Conservation (phyloP, 2,329 filamentous ascomycete genomes). For the Achaetomium macrosporum region DNA sequence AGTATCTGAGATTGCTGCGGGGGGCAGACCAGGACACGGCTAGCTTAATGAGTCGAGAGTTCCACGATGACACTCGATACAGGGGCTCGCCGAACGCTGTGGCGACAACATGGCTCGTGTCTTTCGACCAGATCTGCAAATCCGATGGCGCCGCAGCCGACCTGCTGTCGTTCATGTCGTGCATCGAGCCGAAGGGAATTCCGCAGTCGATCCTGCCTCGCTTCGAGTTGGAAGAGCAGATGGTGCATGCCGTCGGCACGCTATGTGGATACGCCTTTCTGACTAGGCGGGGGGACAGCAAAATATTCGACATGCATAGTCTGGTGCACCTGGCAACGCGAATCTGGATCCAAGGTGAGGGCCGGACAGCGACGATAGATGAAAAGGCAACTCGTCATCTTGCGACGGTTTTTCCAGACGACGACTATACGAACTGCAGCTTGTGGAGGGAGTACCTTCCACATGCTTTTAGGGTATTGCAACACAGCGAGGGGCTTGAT, state of each 20-base stretch:
- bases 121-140: slow-evolving; percentile 34
- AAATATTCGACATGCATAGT: slow-evolving; percentile 33
- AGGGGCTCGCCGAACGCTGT: slow-evolving; percentile 10
- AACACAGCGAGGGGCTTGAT: slow-evolving; percentile 14
- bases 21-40: slow-evolving; percentile 29
- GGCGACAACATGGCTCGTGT: slow-evolving; percentile 28
- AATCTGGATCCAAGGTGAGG: slow-evolving; percentile 26
- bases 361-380: neutral
- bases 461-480: slow-evolving; percentile 25
- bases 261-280: slow-evolving; percentile 32
- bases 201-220: slow-evolving; percentile 29
- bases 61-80: slow-evolving; percentile 23
- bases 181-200: slow-evolving; percentile 34
- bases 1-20: slow-evolving; percentile 32
- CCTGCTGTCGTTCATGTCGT: slow-evolving; percentile 35
- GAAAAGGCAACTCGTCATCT: slow-evolving; percentile 16
- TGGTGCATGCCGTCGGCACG: slow-evolving; percentile 28
- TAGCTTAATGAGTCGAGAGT: slow-evolving; percentile 31
- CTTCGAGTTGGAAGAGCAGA: slow-evolving; percentile 5
- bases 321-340: slow-evolving; percentile 32
- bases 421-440: slow-evolving; percentile 14
- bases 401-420: slow-evolving; percentile 7
- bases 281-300: slow-evolving; percentile 19
- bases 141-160: slow-evolving; percentile 29
- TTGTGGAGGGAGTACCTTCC: slow-evolving; percentile 27